Percentiles rank a stretch among this genome's conserved stretches.
phyloP scores from a whole-genome alignment of 2,329 filamentous ascomycete species.

The Venturia effusa region DNA sequence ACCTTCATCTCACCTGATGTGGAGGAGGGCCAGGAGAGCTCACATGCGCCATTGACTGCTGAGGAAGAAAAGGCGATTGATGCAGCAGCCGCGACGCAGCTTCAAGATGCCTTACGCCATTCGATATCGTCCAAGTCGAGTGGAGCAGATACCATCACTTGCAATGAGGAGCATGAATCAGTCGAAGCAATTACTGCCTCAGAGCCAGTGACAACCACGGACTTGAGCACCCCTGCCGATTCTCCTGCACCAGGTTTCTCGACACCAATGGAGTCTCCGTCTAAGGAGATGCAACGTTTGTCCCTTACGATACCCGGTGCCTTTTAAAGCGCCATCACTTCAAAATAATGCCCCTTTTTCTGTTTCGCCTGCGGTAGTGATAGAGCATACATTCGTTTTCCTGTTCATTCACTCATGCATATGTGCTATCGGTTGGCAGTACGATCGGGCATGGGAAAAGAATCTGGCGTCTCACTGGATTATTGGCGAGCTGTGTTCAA shows the following conservation, averaged over 20 bases:
- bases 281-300: constrained; percentile 23
- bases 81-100: constrained; percentile 22
- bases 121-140: constrained; percentile 5
- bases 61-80: constrained; percentile 25
- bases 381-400: constrained; percentile 1
- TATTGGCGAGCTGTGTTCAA: not conserved
- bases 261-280: constrained; percentile 8
- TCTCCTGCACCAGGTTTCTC: not conserved
- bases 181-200: not conserved
- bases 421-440: not conserved
- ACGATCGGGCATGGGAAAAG: not conserved
- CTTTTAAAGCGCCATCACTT: constrained; percentile 15
- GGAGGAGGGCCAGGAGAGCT: constrained; percentile 9
- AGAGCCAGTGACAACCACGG: constrained; percentile 3
- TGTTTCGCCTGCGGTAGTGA: not conserved
- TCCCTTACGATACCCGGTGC: constrained; percentile 25
- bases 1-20: constrained; percentile 21
- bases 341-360: not conserved
- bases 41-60: constrained; percentile 15
- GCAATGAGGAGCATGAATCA: constrained; percentile 12
- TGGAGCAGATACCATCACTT: constrained; percentile 20
- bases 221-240: constrained; percentile 11
- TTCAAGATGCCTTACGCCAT: constrained; percentile 17
- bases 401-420: not conserved
- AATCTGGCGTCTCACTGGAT: not conserved